Percentiles rank a stretch among this genome's conserved stretches.
Conservation (phyloP, 768 basidiomycete species). For the Collybia sp. region DNA sequence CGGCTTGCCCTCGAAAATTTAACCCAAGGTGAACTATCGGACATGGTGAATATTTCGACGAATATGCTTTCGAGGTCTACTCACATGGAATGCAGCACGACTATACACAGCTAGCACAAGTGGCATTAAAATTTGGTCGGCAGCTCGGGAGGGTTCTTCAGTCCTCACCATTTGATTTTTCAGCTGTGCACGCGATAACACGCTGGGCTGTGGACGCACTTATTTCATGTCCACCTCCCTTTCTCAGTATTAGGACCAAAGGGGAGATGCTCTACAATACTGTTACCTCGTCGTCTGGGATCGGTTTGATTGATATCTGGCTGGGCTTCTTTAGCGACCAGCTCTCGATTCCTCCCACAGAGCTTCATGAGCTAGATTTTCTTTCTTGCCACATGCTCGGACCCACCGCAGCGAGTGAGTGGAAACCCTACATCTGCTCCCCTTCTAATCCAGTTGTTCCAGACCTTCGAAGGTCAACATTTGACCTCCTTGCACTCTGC, state of each 20-base stretch:
- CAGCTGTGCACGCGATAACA: constrained; percentile 55
- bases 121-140: constrained; percentile 31
- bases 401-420: too few relatives aligned
- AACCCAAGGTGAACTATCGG: constrained; percentile 1
- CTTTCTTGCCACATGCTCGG: too few relatives aligned
- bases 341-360: not conserved
- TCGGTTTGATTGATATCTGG: constrained; percentile 75
- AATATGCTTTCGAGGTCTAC: not conserved
- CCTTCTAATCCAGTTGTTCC: too few relatives aligned
- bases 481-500: too few relatives aligned
- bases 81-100: constrained; percentile 10
- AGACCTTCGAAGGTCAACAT: too few relatives aligned
- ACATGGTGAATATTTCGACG: not conserved
- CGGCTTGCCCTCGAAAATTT: constrained; percentile 9
- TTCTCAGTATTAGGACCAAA: constrained; percentile 24
- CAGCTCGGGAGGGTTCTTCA: constrained; percentile 39
- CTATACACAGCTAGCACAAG: constrained; percentile 25
- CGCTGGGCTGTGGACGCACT: constrained; percentile 46
- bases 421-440: too few relatives aligned
- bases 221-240: constrained; percentile 23
- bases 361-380: too few relatives aligned
- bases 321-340: constrained; percentile 31
- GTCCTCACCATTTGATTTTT: constrained; percentile 53
- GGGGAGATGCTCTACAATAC: constrained; percentile 37
- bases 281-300: constrained; percentile 63